Percentiles rank a stretch among this genome's conserved stretches.
These are phyloP conservation scores for Pseudogymnoascus sp. DNA, from an alignment of 2,329 filamentous ascomycete species.

Conservation along the genomic window DNA sequence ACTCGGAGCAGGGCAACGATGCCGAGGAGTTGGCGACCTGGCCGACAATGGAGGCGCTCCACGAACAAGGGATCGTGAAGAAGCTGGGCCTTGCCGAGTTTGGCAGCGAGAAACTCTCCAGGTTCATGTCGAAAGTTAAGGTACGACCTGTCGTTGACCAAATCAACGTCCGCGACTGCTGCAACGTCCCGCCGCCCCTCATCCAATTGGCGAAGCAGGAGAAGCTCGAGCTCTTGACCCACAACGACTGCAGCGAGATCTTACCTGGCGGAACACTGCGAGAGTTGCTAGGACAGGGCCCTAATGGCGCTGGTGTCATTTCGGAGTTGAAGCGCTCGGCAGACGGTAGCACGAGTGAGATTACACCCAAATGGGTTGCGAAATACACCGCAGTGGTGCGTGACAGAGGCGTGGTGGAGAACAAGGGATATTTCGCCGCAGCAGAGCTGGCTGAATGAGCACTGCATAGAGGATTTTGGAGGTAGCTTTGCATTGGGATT, in stretches of 20 bases:
- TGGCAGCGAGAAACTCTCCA: slow-evolving; percentile 72
- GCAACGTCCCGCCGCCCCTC: slow-evolving; percentile 84
- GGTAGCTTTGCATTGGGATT: slow-evolving; percentile 13
- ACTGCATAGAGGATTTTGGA: slow-evolving; percentile 2
- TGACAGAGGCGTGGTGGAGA: slow-evolving; percentile 92
- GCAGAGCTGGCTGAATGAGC: slow-evolving; percentile 55
- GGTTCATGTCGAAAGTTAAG: slow-evolving; percentile 64
- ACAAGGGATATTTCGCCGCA: slow-evolving; percentile 93
- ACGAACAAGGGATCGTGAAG: slow-evolving; percentile 62
- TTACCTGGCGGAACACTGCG: slow-evolving; percentile 77
- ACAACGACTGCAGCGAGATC: slow-evolving; percentile 90
- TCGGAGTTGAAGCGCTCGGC: slow-evolving; percentile 51
- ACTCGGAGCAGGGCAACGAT: slow-evolving; percentile 55
- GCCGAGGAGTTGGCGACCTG: slow-evolving; percentile 64
- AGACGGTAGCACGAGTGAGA: slow-evolving; percentile 52
- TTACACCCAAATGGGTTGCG: slow-evolving; percentile 87
- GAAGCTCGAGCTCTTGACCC: slow-evolving; percentile 80
- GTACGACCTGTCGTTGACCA: slow-evolving; percentile 81
- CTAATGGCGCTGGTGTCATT: slow-evolving; percentile 68
- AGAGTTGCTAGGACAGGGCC: slow-evolving; percentile 69
- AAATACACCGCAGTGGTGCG: slow-evolving; percentile 96
- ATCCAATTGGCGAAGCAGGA: slow-evolving; percentile 76
- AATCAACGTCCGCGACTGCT: slow-evolving; percentile 94
- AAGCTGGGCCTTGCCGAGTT: slow-evolving; percentile 87
- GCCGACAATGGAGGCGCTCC: slow-evolving; percentile 65